phyloP scores from a whole-genome alignment of 805 yeast genomes.

The Suhomyces sp. region DNA sequence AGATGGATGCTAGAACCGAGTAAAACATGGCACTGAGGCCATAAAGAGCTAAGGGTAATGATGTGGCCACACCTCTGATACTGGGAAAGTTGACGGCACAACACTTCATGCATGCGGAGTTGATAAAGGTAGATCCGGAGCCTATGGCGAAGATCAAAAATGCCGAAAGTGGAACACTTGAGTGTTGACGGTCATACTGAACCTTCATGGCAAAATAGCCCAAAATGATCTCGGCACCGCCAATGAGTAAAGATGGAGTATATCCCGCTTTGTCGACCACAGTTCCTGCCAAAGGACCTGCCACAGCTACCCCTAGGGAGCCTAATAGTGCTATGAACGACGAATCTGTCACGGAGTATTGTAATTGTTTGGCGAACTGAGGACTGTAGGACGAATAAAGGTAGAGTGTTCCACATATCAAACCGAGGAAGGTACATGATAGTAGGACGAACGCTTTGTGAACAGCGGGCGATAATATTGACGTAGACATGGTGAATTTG shows the following conservation, averaged over 20 bases:
- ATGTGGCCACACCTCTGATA: constrained; percentile 70
- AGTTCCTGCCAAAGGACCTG: constrained; percentile 69
- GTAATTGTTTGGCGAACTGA: constrained; percentile 60
- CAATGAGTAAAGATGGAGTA: constrained; percentile 48
- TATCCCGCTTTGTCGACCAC: constrained; percentile 66
- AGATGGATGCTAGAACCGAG: constrained; percentile 52
- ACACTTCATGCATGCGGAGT: constrained; percentile 66
- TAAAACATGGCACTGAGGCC: constrained; percentile 73
- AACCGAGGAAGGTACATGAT: constrained; percentile 40
- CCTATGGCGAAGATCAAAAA: constrained; percentile 58
- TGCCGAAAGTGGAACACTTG: constrained; percentile 44
- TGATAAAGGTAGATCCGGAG: constrained; percentile 64
- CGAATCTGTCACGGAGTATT: constrained; percentile 60
- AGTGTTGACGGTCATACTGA: constrained; percentile 45
- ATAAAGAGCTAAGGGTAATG: constrained; percentile 70
- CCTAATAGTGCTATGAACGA: constrained; percentile 68
- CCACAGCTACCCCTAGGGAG: constrained; percentile 57
- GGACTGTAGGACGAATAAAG: constrained; percentile 78
- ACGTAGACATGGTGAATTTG: too few species aligned
- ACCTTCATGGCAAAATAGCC: constrained; percentile 59
- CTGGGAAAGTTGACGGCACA: constrained; percentile 70
- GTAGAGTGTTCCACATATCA: constrained; percentile 73
- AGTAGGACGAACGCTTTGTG: constrained; percentile 22
- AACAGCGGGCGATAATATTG: constrained; percentile 16
- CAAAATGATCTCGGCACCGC: constrained; percentile 46